A percentile compares a stretch with the other conserved stretches of the same genome.
phyloP scores from a whole-genome alignment of 2,329 filamentous ascomycete genomes.

The Conoideocrella luteorostrata region DNA sequence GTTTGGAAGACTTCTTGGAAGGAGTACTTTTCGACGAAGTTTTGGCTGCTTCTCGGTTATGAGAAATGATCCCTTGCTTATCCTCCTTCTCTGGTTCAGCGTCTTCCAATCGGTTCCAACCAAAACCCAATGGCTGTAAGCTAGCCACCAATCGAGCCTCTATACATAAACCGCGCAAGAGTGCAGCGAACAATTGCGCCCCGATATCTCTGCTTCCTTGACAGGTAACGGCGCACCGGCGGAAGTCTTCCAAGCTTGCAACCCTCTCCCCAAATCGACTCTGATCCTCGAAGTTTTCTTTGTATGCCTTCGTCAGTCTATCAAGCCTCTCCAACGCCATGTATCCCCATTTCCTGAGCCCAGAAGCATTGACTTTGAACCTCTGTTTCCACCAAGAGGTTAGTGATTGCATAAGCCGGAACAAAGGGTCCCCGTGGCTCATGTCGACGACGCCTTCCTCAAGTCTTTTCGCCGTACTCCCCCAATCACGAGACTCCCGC shows the following conservation, averaged over 20 bases:
- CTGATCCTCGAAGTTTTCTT: slow-evolving; percentile 53
- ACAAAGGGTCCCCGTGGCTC: slow-evolving; percentile 75
- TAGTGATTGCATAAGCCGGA: slow-evolving; percentile 69
- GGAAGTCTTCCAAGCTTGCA: slow-evolving; percentile 59
- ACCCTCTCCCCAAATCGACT: slow-evolving; percentile 72
- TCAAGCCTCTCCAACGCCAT: slow-evolving; percentile 70
- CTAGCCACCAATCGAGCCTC: slow-evolving; percentile 80
- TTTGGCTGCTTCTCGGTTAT: background rate
- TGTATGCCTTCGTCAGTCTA: slow-evolving; percentile 65
- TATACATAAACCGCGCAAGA: slow-evolving; percentile 73
- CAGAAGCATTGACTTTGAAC: slow-evolving; percentile 71
- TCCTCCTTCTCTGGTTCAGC: slow-evolving; percentile 48
- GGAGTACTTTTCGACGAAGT: slow-evolving; percentile 7
- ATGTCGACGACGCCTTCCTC: slow-evolving; percentile 68
- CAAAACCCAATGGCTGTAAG: slow-evolving; percentile 81
- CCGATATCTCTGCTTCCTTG: slow-evolving; percentile 82
- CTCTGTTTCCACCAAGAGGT: slow-evolving; percentile 81
- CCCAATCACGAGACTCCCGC: slow-evolving; percentile 58
- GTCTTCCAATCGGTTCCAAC: slow-evolving; percentile 83
- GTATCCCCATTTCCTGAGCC: slow-evolving; percentile 84
- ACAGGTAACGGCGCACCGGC: slow-evolving; percentile 59
- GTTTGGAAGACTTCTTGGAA: slow-evolving; percentile 8
- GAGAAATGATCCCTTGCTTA: background rate
- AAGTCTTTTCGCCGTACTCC: slow-evolving; percentile 57
- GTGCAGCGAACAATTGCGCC: slow-evolving; percentile 80